A percentile compares a stretch with the other conserved stretches of the same genome.
phyloP scores from a whole-genome alignment of 2,329 filamentous ascomycete genomes.

The Colletotrichum sp. region DNA sequence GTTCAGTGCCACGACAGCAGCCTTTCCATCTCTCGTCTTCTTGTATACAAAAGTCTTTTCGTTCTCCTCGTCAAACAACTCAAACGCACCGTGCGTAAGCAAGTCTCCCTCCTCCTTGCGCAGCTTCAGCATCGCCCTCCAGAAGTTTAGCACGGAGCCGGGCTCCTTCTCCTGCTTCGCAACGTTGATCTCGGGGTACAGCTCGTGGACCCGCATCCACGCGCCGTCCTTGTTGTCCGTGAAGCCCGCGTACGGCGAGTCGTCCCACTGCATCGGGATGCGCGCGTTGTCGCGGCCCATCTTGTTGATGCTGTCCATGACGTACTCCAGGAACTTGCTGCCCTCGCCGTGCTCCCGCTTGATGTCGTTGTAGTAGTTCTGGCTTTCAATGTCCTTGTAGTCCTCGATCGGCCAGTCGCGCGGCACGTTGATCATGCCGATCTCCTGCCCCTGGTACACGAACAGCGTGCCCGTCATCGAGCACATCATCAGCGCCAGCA shows the following conservation, averaged over 20 bases:
- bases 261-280: slow-evolving; percentile 73
- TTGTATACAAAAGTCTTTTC: slow-evolving; percentile 49
- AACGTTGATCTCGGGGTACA: slow-evolving; percentile 61
- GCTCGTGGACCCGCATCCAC: slow-evolving; percentile 70
- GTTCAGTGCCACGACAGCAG: slow-evolving; percentile 39
- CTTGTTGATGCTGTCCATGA: slow-evolving; percentile 58
- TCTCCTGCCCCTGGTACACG: slow-evolving; percentile 64
- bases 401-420: slow-evolving; percentile 50
- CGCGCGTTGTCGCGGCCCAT: slow-evolving; percentile 70
- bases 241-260: slow-evolving; percentile 63
- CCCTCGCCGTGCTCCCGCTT: slow-evolving; percentile 54
- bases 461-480: slow-evolving; percentile 58
- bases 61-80: slow-evolving; percentile 53
- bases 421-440: slow-evolving; percentile 61
- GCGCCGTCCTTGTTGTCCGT: slow-evolving; percentile 41
- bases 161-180: slow-evolving; percentile 47
- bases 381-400: slow-evolving; percentile 54
- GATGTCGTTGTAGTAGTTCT: slow-evolving; percentile 50
- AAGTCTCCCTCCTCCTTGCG: slow-evolving; percentile 62
- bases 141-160: slow-evolving; percentile 63
- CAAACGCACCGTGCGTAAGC: slow-evolving; percentile 67
- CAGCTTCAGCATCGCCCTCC: slow-evolving; percentile 58
- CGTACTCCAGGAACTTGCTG: slow-evolving; percentile 42
- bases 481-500: slow-evolving; percentile 53
- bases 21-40: slow-evolving; percentile 36